These are phyloP conservation scores for Catunica adiposa DNA, from an alignment of 2,329 filamentous ascomycete genomes.

Conservation along the genomic window DNA sequence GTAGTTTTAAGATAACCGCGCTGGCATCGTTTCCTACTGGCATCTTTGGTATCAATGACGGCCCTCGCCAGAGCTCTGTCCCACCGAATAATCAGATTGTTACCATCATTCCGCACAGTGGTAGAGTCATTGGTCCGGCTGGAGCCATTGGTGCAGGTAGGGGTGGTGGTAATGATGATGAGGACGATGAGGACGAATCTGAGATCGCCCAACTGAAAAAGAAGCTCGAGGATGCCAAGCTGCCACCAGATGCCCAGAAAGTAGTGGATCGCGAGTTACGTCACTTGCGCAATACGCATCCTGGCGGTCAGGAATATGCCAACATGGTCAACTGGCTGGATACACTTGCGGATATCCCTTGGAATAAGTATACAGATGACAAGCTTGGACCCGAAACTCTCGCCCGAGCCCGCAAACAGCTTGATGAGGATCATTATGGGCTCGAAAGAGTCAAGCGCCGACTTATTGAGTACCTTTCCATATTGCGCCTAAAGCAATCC, in stretches of 20 bases:
- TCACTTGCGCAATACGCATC: slow-evolving; percentile 84
- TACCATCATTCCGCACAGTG: slow-evolving; percentile 15
- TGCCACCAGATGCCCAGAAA: slow-evolving; percentile 73
- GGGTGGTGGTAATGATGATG: slow-evolving; percentile 28
- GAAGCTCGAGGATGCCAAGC: slow-evolving; percentile 62
- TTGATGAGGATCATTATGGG: slow-evolving; percentile 93
- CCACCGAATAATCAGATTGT: slow-evolving; percentile 24
- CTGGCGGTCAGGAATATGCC: slow-evolving; percentile 88
- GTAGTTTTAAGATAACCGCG: slow-evolving; percentile 70
- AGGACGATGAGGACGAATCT: slow-evolving; percentile 70
- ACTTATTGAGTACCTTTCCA: slow-evolving; percentile 83
- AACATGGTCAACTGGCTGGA: slow-evolving; percentile 89
- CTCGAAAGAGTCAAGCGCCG: slow-evolving; percentile 96
- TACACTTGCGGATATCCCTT: slow-evolving; percentile 84
- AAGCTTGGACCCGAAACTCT: slow-evolving; percentile 69
- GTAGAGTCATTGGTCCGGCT: not conserved
- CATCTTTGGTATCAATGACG: slow-evolving; percentile 24
- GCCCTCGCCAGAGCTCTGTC: slow-evolving; percentile 20
- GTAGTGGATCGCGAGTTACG: slow-evolving; percentile 82
- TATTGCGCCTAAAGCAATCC: slow-evolving; percentile 86
- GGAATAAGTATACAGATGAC: slow-evolving; percentile 72
- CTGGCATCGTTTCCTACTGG: slow-evolving; percentile 52
- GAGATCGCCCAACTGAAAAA: slow-evolving; percentile 86
- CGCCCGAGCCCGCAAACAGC: slow-evolving; percentile 63
- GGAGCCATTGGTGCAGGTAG: not conserved